Percentiles rank a stretch among this genome's conserved stretches.
These are phyloP conservation scores for Kluyveromyces sp. DNA, from an alignment of 1,139 yeast genomes.

Conservation along the genomic window DNA sequence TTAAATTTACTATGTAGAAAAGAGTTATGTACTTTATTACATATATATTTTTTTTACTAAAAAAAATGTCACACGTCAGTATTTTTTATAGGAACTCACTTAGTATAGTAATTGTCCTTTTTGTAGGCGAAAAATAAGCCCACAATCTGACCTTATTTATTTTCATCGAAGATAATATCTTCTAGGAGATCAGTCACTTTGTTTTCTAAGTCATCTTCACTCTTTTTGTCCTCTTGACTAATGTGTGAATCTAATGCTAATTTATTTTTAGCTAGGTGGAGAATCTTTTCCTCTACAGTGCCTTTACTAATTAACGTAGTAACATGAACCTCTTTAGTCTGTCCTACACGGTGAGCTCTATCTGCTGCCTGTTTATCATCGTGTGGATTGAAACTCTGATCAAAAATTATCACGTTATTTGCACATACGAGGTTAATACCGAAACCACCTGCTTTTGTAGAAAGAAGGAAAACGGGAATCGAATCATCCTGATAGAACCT, in stretches of 20 bases:
- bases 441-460: slow-evolving; percentile 97
- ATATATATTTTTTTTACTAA: too few species aligned
- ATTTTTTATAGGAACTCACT: too few species aligned
- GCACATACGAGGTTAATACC: slow-evolving; percentile 97
- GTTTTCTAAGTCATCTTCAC: slow-evolving; percentile 22
- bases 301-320: slow-evolving; percentile 63
- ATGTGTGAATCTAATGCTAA: slow-evolving; percentile 60
- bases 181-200: slow-evolving; percentile 27
- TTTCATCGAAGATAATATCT: slow-evolving; percentile 25
- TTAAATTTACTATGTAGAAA: too few species aligned
- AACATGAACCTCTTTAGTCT: slow-evolving; percentile 78
- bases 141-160: neutral
- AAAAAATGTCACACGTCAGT: too few species aligned
- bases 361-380: slow-evolving; percentile 99
- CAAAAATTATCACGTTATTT: slow-evolving; percentile 82
- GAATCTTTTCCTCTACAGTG: slow-evolving; percentile 85
- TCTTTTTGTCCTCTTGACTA: slow-evolving; percentile 24
- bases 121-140: too few species aligned
- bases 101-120: too few species aligned
- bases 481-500: slow-evolving; percentile 73
- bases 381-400: slow-evolving; percentile 94
- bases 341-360: slow-evolving; percentile 97
- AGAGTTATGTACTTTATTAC: too few species aligned
- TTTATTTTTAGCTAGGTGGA: slow-evolving; percentile 81
- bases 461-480: slow-evolving; percentile 77